Percentiles rank a stretch among this genome's conserved stretches.
Conservation (phyloP, 2,329 filamentous ascomycete genomes). For the Fusarium pseudoanthophilum region DNA sequence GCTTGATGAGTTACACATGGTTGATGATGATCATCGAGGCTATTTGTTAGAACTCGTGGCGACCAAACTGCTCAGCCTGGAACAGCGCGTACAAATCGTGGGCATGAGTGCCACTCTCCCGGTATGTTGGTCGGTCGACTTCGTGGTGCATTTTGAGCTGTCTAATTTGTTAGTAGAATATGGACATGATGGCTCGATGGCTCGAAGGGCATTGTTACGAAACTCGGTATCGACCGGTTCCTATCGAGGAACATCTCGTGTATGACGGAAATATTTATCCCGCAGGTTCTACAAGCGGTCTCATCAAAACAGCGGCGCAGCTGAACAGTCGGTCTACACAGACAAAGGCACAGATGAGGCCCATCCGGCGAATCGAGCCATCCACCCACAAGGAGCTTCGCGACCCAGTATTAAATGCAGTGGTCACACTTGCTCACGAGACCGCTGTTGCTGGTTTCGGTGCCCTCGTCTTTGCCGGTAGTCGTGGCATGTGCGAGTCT, state of each 20-base stretch:
- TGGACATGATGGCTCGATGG: slow-evolving; percentile 75
- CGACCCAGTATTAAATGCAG: slow-evolving; percentile 74
- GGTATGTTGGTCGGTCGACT: slow-evolving; percentile 54
- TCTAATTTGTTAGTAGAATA: slow-evolving; percentile 63
- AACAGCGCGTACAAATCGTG: slow-evolving; percentile 74
- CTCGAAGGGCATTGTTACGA: slow-evolving; percentile 76
- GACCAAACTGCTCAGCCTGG: slow-evolving; percentile 76
- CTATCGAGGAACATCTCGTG: slow-evolving; percentile 79
- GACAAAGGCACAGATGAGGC: slow-evolving; percentile 51
- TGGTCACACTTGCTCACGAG: slow-evolving; percentile 75
- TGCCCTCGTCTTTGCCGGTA: slow-evolving; percentile 78
- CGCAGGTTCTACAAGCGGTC: slow-evolving; percentile 63
- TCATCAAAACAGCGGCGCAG: slow-evolving; percentile 68
- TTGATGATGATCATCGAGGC: slow-evolving; percentile 79
- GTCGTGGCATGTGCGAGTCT: slow-evolving; percentile 73
- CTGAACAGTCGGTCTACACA: slow-evolving; percentile 51
- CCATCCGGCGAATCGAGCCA: slow-evolving; percentile 60
- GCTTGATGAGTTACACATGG: slow-evolving; percentile 84
- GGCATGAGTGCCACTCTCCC: slow-evolving; percentile 85
- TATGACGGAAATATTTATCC: slow-evolving; percentile 76
- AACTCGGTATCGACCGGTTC: slow-evolving; percentile 78
- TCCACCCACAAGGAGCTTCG: slow-evolving; percentile 71
- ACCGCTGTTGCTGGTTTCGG: slow-evolving; percentile 76
- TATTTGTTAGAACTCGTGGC: slow-evolving; percentile 80
- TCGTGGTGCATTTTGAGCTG: not conserved